A percentile compares a stretch with the other conserved stretches of the same genome.
These are phyloP conservation scores for Citrullus mucosospermus DNA, from an alignment of 306 rosid genomes.

Conservation along the genomic window DNA sequence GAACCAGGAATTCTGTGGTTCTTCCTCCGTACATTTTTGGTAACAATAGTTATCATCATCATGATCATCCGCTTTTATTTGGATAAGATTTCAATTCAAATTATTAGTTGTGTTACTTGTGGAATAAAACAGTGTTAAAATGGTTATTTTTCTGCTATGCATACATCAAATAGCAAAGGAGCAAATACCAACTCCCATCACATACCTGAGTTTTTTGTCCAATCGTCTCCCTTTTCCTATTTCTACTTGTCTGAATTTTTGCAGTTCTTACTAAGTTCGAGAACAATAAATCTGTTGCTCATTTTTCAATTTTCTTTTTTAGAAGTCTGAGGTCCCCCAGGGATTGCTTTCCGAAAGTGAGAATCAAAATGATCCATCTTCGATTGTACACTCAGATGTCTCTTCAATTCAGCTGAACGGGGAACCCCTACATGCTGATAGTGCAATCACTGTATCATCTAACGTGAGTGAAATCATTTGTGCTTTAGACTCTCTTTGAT, in stretches of 20 bases:
- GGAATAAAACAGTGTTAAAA: not conserved
- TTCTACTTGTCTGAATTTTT: not conserved
- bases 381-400: conserved; percentile 28
- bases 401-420: conserved; percentile 75
- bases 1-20: not conserved
- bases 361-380: conserved; percentile 38
- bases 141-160: not conserved
- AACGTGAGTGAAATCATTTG: conserved; percentile 73
- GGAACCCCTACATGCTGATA: conserved; percentile 64
- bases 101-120: not conserved
- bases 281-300: conserved; percentile 6
- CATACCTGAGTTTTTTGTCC: not conserved
- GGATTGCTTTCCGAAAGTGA: conserved; percentile 50
- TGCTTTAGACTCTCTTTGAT: conserved; percentile 41
- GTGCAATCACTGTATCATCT: conserved; percentile 71
- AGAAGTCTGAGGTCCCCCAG: conserved; percentile 47
- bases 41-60: not conserved
- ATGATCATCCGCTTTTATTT: not conserved
- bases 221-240: not conserved
- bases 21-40: not conserved
- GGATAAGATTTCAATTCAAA: not conserved
- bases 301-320: conserved; percentile 3
- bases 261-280: not conserved
- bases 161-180: not conserved
- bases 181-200: not conserved